Conservation (phyloP, 108 stramenopile species). For the Cylindrotheca closterium region DNA sequence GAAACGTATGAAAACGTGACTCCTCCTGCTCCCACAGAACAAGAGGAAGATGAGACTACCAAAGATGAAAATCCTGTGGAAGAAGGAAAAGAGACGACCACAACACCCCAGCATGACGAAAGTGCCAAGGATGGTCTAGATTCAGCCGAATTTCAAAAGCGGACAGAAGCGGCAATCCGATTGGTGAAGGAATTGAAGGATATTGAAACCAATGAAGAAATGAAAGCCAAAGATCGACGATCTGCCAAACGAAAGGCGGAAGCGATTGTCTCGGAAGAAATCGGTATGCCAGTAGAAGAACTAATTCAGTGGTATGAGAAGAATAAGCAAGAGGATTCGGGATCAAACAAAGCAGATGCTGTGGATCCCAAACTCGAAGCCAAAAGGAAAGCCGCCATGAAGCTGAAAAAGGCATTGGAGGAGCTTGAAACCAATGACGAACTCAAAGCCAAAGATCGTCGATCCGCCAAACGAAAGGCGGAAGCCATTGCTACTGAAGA, state of each 20-base stretch:
- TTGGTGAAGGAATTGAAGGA: slow-evolving; percentile 36
- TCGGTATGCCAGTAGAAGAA: slow-evolving; percentile 34
- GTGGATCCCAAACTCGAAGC: slow-evolving; percentile 30
- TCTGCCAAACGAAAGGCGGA: slow-evolving; percentile 77
- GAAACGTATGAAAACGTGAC: slow-evolving; percentile 54
- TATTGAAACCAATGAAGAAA: slow-evolving; percentile 44
- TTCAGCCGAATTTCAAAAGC: slow-evolving; percentile 9
- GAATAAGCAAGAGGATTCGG: slow-evolving; percentile 5
- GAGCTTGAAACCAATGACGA: slow-evolving; percentile 45
- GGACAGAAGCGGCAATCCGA: slow-evolving; percentile 19
- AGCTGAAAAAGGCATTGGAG: slow-evolving; percentile 46
- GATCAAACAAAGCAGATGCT: slow-evolving; percentile 3
- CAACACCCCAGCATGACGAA: slow-evolving; percentile 26
- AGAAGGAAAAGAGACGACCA: slow-evolving; percentile 7
- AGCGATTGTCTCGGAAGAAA: slow-evolving; percentile 65
- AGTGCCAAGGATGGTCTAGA: background rate
- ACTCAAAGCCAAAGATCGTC: slow-evolving; percentile 74
- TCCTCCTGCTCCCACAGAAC: slow-evolving; percentile 6
- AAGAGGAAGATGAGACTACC: slow-evolving; percentile 12
- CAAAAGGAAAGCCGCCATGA: slow-evolving; percentile 64
- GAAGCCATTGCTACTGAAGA: slow-evolving; percentile 79
- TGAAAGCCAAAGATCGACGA: slow-evolving; percentile 67
- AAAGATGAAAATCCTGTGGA: slow-evolving; percentile 25
- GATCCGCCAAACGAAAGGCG: slow-evolving; percentile 80
- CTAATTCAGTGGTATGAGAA: slow-evolving; percentile 39